These are phyloP conservation scores for Dryas alaskensis DNA, from an alignment of 306 rosid genomes.

Conservation along the genomic window DNA sequence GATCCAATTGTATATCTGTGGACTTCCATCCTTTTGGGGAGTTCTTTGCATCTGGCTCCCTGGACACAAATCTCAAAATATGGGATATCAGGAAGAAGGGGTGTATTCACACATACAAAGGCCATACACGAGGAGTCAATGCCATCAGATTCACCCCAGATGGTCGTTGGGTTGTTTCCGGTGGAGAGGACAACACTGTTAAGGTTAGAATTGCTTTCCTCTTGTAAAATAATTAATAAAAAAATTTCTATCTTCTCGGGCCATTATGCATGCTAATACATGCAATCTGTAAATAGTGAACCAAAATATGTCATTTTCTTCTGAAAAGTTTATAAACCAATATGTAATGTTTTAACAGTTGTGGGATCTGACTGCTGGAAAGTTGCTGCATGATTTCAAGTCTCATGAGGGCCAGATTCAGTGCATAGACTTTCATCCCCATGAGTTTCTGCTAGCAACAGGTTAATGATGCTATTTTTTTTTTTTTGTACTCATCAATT, in stretches of 20 bases:
- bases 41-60: slow-evolving; percentile 97
- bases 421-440: slow-evolving; percentile 98
- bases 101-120: slow-evolving; percentile 98
- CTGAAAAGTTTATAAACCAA: slow-evolving; percentile 10
- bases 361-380: slow-evolving; percentile 99
- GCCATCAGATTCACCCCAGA: slow-evolving; percentile 98
- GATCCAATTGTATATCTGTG: slow-evolving; percentile 96
- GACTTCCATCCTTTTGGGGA: slow-evolving; percentile 99
- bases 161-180: slow-evolving; percentile 99
- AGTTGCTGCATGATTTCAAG: slow-evolving; percentile 91
- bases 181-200: slow-evolving; percentile 98
- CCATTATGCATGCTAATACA: not conserved
- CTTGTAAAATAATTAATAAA: not conserved
- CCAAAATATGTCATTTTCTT: not conserved
- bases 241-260: not conserved
- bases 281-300: not conserved
- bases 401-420: slow-evolving; percentile 92
- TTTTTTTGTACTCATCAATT: slow-evolving; percentile 4
- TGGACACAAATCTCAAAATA: slow-evolving; percentile 95
- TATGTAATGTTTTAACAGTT: slow-evolving; percentile 48
- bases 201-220: slow-evolving; percentile 59
- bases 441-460: slow-evolving; percentile 92
- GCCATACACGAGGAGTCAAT: slow-evolving; percentile 98
- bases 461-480: slow-evolving; percentile 53
- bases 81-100: slow-evolving; percentile 99